Conservation (phyloP, 2,329 filamentous ascomycete species). For the Aspergillus sp. region DNA sequence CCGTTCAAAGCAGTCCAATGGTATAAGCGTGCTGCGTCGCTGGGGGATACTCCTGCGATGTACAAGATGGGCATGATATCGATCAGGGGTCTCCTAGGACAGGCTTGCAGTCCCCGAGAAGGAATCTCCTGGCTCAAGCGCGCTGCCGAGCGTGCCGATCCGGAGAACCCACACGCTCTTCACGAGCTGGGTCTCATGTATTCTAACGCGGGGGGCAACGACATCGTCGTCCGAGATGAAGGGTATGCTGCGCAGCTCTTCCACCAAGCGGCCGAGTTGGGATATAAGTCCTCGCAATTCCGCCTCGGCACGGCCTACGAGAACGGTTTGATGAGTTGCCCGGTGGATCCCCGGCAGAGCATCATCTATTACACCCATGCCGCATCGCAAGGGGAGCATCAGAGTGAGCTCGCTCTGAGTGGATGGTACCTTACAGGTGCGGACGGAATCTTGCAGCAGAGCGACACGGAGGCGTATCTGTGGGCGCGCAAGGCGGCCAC, state of each 20-base stretch:
- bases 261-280: slow-evolving; percentile 72
- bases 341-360: slow-evolving; percentile 70
- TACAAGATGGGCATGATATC: slow-evolving; percentile 97
- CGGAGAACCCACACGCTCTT: slow-evolving; percentile 86
- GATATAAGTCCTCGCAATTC: slow-evolving; percentile 93
- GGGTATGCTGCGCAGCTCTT: slow-evolving; percentile 72
- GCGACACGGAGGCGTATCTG: slow-evolving; percentile 89
- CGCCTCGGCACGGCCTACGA: slow-evolving; percentile 81
- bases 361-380: slow-evolving; percentile 93
- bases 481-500: slow-evolving; percentile 92
- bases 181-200: slow-evolving; percentile 69
- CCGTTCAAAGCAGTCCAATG: slow-evolving; percentile 92
- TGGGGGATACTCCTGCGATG: slow-evolving; percentile 90
- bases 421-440: slow-evolving; percentile 94
- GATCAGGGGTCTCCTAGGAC: slow-evolving; percentile 86
- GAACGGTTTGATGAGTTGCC: slow-evolving; percentile 74
- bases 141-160: slow-evolving; percentile 77
- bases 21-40: slow-evolving; percentile 85
- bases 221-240: slow-evolving; percentile 72
- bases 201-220: slow-evolving; percentile 49
- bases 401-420: slow-evolving; percentile 72
- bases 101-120: slow-evolving; percentile 71
- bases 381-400: slow-evolving; percentile 87
- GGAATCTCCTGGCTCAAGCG: slow-evolving; percentile 88
- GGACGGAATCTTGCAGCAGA: slow-evolving; percentile 79